Conservation (phyloP, 345 rosid species). For the Moricandia moricandioides region DNA sequence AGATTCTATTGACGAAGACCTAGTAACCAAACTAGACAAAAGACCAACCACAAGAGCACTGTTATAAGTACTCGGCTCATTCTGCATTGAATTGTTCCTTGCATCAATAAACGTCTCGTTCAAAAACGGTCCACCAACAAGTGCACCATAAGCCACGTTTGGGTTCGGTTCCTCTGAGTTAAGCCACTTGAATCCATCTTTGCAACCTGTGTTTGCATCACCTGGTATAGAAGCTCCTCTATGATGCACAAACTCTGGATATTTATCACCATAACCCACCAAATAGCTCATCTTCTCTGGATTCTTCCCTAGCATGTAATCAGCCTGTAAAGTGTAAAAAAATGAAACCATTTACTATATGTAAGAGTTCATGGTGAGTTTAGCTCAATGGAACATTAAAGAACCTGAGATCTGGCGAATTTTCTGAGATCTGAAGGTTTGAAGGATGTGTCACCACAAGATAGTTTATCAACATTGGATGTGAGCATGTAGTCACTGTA, state of each 20-base stretch:
- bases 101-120: constrained; percentile 63
- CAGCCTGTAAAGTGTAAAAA: constrained; percentile 26
- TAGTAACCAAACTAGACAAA: constrained; percentile 62
- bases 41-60: constrained; percentile 74
- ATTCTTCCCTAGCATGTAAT: constrained; percentile 36
- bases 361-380: not conserved
- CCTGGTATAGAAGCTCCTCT: constrained; percentile 89
- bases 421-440: constrained; percentile 63
- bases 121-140: constrained; percentile 79
- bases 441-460: constrained; percentile 53
- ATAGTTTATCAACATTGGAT: constrained; percentile 42
- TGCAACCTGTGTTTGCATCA: constrained; percentile 53
- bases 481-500: constrained; percentile 82
- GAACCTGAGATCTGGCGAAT: constrained; percentile 80
- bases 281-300: constrained; percentile 38
- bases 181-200: constrained; percentile 82
- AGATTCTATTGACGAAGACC: constrained; percentile 41
- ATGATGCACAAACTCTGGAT: constrained; percentile 75
- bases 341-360: not conserved
- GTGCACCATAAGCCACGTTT: constrained; percentile 71
- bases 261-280: constrained; percentile 41
- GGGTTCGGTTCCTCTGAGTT: constrained; percentile 66
- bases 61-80: constrained; percentile 78
- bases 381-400: not conserved
- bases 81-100: constrained; percentile 70